These are phyloP conservation scores for Pontederia paniculata DNA, from an alignment of 176 grass and related monocot species.

Conservation along the genomic window DNA sequence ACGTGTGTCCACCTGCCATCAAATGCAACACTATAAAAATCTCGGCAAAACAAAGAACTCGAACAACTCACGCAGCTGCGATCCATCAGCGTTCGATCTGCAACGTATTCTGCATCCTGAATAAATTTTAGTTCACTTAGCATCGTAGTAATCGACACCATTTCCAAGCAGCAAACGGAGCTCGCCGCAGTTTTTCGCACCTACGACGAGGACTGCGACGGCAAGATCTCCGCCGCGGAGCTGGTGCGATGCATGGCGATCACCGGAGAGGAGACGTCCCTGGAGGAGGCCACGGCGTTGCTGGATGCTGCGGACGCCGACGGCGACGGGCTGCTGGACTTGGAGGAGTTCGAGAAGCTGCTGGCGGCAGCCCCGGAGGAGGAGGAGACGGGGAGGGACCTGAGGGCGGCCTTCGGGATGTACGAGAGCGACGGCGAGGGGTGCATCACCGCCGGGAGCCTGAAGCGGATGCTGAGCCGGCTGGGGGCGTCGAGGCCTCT, in stretches of 20 bases:
- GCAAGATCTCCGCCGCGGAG: conserved; percentile 41
- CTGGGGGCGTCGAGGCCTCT: conserved; percentile 13
- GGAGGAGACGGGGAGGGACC: conserved; percentile 17
- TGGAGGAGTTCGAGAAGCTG: conserved; percentile 26
- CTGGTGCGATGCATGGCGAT: conserved; percentile 19
- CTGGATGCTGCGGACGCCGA: conserved; percentile 20
- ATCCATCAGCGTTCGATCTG: no score
- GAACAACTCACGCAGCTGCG: no score
- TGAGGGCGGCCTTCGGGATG: conserved; percentile 47
- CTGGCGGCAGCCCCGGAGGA: background rate
- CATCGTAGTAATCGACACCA: no score
- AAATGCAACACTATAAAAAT: no score
- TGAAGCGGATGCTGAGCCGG: conserved; percentile 30
- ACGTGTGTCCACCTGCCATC: no score
- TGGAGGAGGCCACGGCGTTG: conserved; percentile 26
- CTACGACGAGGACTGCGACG: conserved; percentile 42
- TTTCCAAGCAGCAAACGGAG: background rate
- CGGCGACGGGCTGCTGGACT: conserved; percentile 27
- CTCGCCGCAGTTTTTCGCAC: conserved; percentile 21
- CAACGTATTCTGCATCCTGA: no score
- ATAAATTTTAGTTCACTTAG: no score
- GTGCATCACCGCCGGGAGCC: conserved; percentile 45
- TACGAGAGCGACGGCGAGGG: conserved; percentile 20
- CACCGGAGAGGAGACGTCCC: conserved; percentile 21
- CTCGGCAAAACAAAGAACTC: no score